Conservation (phyloP, 139 green algal species). For the Eudorina sp. region DNA sequence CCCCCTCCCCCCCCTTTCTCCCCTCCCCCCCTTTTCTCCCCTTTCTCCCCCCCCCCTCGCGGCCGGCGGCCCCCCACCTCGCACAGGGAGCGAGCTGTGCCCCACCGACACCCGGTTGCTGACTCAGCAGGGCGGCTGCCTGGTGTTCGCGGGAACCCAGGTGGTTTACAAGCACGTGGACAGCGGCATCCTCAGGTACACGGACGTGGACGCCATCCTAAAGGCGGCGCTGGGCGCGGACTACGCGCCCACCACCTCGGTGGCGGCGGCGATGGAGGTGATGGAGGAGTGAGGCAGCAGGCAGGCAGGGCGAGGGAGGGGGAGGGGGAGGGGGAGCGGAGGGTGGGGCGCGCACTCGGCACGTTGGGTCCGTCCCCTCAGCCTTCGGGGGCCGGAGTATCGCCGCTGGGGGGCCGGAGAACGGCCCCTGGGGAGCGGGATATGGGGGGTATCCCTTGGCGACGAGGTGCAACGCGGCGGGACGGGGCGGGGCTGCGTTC, state of each 20-base stretch:
- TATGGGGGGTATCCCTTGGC: too few species aligned
- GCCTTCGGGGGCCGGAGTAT: too few species aligned
- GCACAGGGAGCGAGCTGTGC: constrained; percentile 76
- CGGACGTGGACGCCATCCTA: constrained; percentile 63
- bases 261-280: not conserved
- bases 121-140: constrained; percentile 82
- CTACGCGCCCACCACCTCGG: not conserved
- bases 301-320: too few species aligned
- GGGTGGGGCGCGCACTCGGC: too few species aligned
- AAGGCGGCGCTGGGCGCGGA: constrained; percentile 33
- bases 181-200: constrained; percentile 70
- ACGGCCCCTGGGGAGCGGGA: too few species aligned
- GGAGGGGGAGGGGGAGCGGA: not conserved
- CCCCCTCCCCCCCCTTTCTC: not conserved
- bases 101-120: constrained; percentile 73
- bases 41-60: too few species aligned
- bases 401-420: too few species aligned
- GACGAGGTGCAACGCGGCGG: too few species aligned
- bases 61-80: not conserved
- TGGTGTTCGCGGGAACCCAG: constrained; percentile 72
- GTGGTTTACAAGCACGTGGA: constrained; percentile 55
- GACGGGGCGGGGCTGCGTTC: too few species aligned
- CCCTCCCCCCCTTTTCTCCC: not conserved
- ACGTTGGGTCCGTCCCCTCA: too few species aligned
- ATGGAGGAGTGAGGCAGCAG: constrained; percentile 9